Conservation (phyloP, 2,329 filamentous ascomycete species). For the Elsinoe perseae region DNA sequence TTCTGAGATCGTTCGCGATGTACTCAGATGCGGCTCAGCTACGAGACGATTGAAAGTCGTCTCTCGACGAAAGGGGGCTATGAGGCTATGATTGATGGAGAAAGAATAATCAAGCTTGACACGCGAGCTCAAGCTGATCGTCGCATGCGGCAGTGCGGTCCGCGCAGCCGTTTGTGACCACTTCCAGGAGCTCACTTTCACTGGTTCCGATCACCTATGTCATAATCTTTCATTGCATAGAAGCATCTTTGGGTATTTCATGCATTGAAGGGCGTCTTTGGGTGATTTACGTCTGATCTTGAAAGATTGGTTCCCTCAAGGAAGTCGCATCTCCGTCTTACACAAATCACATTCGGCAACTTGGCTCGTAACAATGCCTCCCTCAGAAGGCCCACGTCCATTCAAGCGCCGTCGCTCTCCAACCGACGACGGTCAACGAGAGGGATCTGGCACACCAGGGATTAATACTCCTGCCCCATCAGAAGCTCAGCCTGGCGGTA, state of each 20-base stretch:
- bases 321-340: too few species aligned
- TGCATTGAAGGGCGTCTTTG: background rate
- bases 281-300: background rate
- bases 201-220: background rate
- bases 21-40: background rate
- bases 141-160: background rate
- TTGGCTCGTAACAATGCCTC: constrained; percentile 2
- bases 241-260: background rate
- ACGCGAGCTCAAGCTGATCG: constrained; percentile 13
- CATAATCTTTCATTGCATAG: background rate
- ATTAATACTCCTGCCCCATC: constrained; percentile 8
- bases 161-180: background rate
- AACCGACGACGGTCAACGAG: constrained; percentile 8
- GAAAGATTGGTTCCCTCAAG: background rate
- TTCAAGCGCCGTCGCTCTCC: constrained; percentile 17
- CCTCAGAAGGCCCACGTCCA: constrained; percentile 9
- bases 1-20: too few species aligned
- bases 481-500: background rate
- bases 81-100: background rate
- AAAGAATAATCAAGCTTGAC: constrained; percentile 1
- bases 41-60: too few species aligned
- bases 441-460: constrained; percentile 10
- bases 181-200: background rate
- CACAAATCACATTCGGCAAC: background rate
- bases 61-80: background rate